These are phyloP conservation scores for Geoglossum glabrum DNA, from an alignment of 495 filamentous ascomycete genomes.

Conservation along the genomic window DNA sequence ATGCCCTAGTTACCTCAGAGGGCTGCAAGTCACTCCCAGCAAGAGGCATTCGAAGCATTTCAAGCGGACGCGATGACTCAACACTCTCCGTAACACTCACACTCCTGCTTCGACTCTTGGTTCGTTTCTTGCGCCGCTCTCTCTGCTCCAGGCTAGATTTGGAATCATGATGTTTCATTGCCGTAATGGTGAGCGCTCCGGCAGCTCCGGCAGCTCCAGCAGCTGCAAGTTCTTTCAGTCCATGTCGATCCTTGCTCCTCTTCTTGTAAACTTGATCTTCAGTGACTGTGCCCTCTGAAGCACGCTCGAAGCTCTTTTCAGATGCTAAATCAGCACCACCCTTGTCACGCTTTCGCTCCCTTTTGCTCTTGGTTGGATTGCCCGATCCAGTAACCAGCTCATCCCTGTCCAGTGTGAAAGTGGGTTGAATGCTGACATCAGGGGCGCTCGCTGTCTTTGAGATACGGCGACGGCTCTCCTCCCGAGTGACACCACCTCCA, in stretches of 20 bases:
- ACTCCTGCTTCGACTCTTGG: slow-evolving; percentile 33
- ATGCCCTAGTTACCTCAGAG: slow-evolving; percentile 74
- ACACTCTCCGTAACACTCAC: slow-evolving; percentile 29
- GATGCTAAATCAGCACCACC: slow-evolving; percentile 23
- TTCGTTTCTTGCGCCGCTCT: slow-evolving; percentile 26
- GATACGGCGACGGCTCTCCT: slow-evolving; percentile 28
- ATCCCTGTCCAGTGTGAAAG: slow-evolving; percentile 40
- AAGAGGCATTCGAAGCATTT: slow-evolving; percentile 30
- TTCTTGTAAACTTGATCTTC: slow-evolving; percentile 36
- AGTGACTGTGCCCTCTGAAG: slow-evolving; percentile 26
- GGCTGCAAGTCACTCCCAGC: slow-evolving; percentile 63
- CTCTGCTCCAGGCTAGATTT: slow-evolving; percentile 33
- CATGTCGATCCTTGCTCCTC: slow-evolving; percentile 34
- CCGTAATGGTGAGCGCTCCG: slow-evolving; percentile 39
- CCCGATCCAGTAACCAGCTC: slow-evolving; percentile 38
- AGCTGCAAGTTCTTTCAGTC: slow-evolving; percentile 33
- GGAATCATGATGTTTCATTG: slow-evolving; percentile 45
- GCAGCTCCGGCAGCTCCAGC: slow-evolving; percentile 32
- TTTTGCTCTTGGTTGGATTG: slow-evolving; percentile 30
- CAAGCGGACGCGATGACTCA: slow-evolving; percentile 9
- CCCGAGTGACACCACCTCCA: slow-evolving; percentile 32
- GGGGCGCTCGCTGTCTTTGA: slow-evolving; percentile 53
- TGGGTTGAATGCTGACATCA: slow-evolving; percentile 40
- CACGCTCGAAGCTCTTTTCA: slow-evolving; percentile 22
- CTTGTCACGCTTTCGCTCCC: slow-evolving; percentile 23